phyloP scores from a whole-genome alignment of 1,284 basidiomycete species.

The Tilletia horrida region DNA sequence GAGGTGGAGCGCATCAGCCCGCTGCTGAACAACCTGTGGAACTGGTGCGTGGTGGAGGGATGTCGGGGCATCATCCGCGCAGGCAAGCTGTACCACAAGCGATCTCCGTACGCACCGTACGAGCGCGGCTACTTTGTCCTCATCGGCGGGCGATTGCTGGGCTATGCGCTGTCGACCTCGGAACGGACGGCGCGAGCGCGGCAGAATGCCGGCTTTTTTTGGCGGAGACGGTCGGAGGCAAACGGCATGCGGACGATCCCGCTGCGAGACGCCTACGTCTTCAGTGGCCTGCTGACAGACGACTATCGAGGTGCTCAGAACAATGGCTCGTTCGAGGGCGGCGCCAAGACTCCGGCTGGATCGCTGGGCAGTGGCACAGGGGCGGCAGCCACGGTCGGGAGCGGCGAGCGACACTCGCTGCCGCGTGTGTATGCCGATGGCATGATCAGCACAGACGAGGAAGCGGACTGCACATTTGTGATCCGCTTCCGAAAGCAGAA shows the following conservation, averaged over 20 bases:
- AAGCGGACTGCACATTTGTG: conserved; percentile 54
- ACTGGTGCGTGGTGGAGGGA: conserved; percentile 73
- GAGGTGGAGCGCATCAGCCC: conserved; percentile 57
- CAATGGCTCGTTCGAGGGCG: conserved; percentile 35
- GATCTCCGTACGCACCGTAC: conserved; percentile 39
- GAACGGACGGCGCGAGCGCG: conserved; percentile 42
- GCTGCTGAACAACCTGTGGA: conserved; percentile 66
- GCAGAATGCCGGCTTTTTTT: conserved; percentile 53
- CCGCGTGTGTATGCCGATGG: conserved; percentile 52
- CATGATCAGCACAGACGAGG: conserved; percentile 44
- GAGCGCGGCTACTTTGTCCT: conserved; percentile 43
- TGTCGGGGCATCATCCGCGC: conserved; percentile 70
- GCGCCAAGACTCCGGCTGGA: conserved; percentile 18
- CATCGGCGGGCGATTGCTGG: conserved; percentile 45
- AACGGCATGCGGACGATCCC: conserved; percentile 27
- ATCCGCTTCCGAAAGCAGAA: conserved; percentile 42
- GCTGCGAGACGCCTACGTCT: conserved; percentile 52
- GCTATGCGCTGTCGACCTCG: conserved; percentile 46
- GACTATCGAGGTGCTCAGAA: conserved; percentile 28
- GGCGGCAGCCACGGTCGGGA: conserved; percentile 15
- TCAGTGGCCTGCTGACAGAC: conserved; percentile 46
- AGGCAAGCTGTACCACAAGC: conserved; percentile 68
- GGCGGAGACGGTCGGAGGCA: conserved; percentile 44
- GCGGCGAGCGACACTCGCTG: conserved; percentile 24
- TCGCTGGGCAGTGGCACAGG: conserved; percentile 20